Percentiles rank a stretch among this genome's conserved stretches.
phyloP scores from a whole-genome alignment of 108 stramenopile genomes.

The Pelagomonas calceolata region DNA sequence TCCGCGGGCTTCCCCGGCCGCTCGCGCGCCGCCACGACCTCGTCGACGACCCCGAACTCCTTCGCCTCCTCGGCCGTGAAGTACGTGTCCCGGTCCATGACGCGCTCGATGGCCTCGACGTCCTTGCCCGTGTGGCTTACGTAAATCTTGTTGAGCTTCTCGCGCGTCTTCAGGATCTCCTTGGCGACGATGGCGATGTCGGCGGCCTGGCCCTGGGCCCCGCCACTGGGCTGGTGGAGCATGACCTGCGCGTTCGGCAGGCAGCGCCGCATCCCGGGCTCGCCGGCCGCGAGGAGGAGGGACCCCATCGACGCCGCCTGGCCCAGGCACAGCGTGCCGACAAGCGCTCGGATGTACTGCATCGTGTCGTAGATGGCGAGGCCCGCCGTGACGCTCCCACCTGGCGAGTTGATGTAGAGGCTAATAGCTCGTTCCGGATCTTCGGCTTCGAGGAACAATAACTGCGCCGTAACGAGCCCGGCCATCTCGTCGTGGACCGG shows the following conservation, averaged over 20 bases:
- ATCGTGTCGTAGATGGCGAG: conserved; percentile 75
- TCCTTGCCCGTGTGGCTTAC: conserved; percentile 69
- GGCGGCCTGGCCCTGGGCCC: conserved; percentile 84
- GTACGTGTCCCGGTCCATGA: conserved; percentile 91
- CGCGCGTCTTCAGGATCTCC: conserved; percentile 48
- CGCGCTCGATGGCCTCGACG: conserved; percentile 63
- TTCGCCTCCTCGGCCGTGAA: conserved; percentile 69
- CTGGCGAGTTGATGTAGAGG: conserved; percentile 90
- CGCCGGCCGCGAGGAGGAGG: conserved; percentile 82
- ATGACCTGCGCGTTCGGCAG: conserved; percentile 80
- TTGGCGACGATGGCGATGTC: conserved; percentile 85
- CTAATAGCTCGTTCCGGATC: conserved; percentile 66
- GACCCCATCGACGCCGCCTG: conserved; percentile 91
- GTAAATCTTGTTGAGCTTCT: conserved; percentile 66
- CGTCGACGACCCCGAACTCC: conserved; percentile 85
- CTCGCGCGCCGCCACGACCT: too few species aligned
- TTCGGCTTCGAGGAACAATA: conserved; percentile 83
- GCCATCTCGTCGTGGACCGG: conserved; percentile 83
- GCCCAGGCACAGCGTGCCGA: conserved; percentile 93
- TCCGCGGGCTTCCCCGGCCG: too few species aligned
- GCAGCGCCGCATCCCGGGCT: conserved; percentile 44
- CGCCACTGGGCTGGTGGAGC: conserved; percentile 88
- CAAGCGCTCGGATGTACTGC: conserved; percentile 82
- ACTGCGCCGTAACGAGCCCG: conserved; percentile 76
- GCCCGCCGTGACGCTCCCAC: conserved; percentile 81